phyloP scores from a whole-genome alignment of 768 basidiomycete genomes.

The Collybia nuda region DNA sequence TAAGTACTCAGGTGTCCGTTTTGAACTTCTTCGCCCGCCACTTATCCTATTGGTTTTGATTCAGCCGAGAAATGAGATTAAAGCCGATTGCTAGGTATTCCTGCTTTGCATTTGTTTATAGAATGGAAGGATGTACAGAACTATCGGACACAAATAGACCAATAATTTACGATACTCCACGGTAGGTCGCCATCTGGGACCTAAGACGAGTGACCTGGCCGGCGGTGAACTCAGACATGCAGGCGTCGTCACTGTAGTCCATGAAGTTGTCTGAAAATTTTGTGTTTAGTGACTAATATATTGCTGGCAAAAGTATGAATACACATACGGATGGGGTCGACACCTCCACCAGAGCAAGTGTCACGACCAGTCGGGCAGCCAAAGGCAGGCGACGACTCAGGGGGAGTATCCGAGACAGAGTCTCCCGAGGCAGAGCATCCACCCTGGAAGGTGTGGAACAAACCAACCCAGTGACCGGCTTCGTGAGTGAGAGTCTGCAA shows the following conservation, averaged over 20 bases:
- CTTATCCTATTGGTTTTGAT: too few relatives aligned
- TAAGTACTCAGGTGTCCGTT: too few relatives aligned
- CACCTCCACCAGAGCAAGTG: conserved; percentile 38
- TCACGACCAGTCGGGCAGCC: conserved; percentile 40
- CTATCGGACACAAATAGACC: too few relatives aligned
- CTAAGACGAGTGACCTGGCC: conserved; percentile 42
- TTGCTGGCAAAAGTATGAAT: neutral
- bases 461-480: conserved; percentile 61
- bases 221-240: conserved; percentile 49
- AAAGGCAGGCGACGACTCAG: conserved; percentile 40
- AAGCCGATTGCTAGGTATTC: too few relatives aligned
- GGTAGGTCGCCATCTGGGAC: conserved; percentile 44
- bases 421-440: conserved; percentile 42
- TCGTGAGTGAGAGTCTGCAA: conserved; percentile 51
- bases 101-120: too few relatives aligned
- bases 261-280: conserved; percentile 43
- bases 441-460: conserved; percentile 61
- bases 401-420: conserved; percentile 43
- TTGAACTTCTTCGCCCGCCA: too few relatives aligned
- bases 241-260: conserved; percentile 52
- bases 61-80: too few relatives aligned
- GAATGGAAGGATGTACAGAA: too few relatives aligned
- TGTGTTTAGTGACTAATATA: too few relatives aligned
- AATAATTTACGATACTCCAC: conserved; percentile 28
- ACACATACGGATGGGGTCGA: conserved; percentile 41